These are phyloP conservation scores for Rosa persica DNA, from an alignment of 306 rosid species.

Conservation along the genomic window DNA sequence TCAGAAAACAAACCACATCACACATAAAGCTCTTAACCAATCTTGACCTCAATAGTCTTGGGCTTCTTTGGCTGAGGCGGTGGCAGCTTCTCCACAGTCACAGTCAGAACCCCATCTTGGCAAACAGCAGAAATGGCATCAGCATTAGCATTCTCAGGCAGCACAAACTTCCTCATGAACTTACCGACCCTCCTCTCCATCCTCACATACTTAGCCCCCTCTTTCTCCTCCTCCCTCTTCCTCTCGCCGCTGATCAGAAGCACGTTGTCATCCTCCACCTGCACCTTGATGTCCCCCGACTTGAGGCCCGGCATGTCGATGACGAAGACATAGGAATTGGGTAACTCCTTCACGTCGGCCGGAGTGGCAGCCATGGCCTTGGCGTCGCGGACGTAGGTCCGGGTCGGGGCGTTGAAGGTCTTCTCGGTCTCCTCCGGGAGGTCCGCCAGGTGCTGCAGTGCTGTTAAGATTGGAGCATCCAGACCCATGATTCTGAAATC, in stretches of 20 bases:
- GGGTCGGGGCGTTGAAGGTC: slow-evolving; percentile 55
- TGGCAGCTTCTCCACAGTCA: slow-evolving; percentile 71
- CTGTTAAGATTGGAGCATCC: slow-evolving; percentile 60
- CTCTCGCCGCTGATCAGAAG: slow-evolving; percentile 79
- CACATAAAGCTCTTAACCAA: slow-evolving; percentile 35
- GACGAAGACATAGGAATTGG: slow-evolving; percentile 60
- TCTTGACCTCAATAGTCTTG: slow-evolving; percentile 70
- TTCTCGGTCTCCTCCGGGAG: slow-evolving; percentile 49
- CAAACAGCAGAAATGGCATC: slow-evolving; percentile 67
- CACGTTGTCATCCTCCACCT: slow-evolving; percentile 82
- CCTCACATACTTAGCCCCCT: slow-evolving; percentile 64
- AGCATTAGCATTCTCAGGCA: slow-evolving; percentile 75
- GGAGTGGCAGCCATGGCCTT: slow-evolving; percentile 92
- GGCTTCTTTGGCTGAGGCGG: slow-evolving; percentile 97
- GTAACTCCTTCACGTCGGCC: slow-evolving; percentile 75
- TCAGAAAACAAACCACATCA: not conserved
- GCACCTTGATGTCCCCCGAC: slow-evolving; percentile 83
- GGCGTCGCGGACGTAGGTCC: slow-evolving; percentile 70
- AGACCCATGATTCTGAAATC: slow-evolving; percentile 64
- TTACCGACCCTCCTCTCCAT: slow-evolving; percentile 91
- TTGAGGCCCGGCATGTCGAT: slow-evolving; percentile 94
- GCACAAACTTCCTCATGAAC: slow-evolving; percentile 77
- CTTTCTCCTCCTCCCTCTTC: slow-evolving; percentile 89
- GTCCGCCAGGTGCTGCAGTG: slow-evolving; percentile 63
- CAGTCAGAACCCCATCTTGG: slow-evolving; percentile 84